A percentile compares a stretch with the other conserved stretches of the same genome.
phyloP scores from a whole-genome alignment of 2,329 filamentous ascomycete species.

The Arthroderma uncinatum region DNA sequence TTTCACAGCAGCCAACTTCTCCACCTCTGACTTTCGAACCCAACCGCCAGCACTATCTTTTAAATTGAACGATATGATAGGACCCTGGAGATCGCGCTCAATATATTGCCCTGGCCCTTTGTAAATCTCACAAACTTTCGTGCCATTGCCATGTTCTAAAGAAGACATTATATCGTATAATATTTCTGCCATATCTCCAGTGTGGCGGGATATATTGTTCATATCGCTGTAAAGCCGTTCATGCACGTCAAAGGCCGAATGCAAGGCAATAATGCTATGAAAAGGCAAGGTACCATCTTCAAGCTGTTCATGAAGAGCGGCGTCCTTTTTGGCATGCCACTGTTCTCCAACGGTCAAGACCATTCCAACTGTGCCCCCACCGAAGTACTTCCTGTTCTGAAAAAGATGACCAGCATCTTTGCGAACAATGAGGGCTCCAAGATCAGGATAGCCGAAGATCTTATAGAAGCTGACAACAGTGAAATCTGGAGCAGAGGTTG shows the following conservation, averaged over 20 bases:
- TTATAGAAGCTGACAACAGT: conserved; percentile 85
- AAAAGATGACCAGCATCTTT: conserved; percentile 57
- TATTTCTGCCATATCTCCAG: conserved; percentile 49
- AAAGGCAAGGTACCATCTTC: conserved; percentile 89
- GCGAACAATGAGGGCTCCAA: conserved; percentile 73
- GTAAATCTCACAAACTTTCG: conserved; percentile 57
- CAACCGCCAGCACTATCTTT: conserved; percentile 57
- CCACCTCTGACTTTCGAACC: conserved; percentile 72
- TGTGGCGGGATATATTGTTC: conserved; percentile 58
- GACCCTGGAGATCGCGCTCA: conserved; percentile 47
- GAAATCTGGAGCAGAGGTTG: conserved; percentile 63
- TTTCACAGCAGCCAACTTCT: conserved; percentile 70
- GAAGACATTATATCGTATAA: conserved; percentile 48
- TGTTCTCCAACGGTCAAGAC: conserved; percentile 64
- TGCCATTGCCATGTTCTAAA: conserved; percentile 59
- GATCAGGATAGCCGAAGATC: conserved; percentile 92
- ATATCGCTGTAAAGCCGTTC: conserved; percentile 59
- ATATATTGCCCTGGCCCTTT: conserved; percentile 32
- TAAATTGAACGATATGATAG: conserved; percentile 76
- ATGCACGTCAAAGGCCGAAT: conserved; percentile 61
- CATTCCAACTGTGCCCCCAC: conserved; percentile 87
- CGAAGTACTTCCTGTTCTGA: conserved; percentile 66
- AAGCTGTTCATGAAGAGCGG: conserved; percentile 63
- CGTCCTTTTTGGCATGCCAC: conserved; percentile 70
- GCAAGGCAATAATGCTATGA: conserved; percentile 77